These are phyloP conservation scores for Fusarium sulawesiense DNA, from an alignment of 2,329 filamentous ascomycete genomes.

Conservation along the genomic window DNA sequence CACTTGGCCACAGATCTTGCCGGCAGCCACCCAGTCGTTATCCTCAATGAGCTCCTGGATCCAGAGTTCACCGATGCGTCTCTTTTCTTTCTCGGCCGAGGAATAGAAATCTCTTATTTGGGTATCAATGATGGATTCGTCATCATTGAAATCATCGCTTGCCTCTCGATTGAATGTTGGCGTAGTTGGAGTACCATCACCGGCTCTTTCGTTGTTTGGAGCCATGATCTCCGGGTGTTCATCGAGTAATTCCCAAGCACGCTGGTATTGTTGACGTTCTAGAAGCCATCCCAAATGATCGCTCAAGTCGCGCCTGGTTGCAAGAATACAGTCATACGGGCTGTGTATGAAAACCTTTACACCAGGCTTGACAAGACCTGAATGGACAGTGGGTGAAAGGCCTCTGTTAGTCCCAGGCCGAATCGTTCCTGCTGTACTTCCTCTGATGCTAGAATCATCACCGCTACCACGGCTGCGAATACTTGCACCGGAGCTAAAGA, in stretches of 20 bases:
- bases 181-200: constrained; percentile 55
- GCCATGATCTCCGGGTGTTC: constrained; percentile 81
- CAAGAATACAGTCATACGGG: constrained; percentile 95
- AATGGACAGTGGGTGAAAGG: constrained; percentile 57
- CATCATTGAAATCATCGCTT: constrained; percentile 79
- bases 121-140: constrained; percentile 67
- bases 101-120: constrained; percentile 69
- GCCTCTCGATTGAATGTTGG: constrained; percentile 55
- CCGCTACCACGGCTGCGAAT: constrained; percentile 71
- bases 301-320: constrained; percentile 84
- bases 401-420: constrained; percentile 45
- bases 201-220: constrained; percentile 53
- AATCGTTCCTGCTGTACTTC: constrained; percentile 50
- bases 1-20: constrained; percentile 83
- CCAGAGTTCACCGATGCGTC: constrained; percentile 92
- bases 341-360: constrained; percentile 92
- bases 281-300: constrained; percentile 91
- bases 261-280: constrained; percentile 81
- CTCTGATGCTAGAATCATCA: constrained; percentile 67
- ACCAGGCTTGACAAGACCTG: constrained; percentile 66
- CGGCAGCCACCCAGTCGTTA: constrained; percentile 81
- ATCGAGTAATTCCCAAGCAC: constrained; percentile 90
- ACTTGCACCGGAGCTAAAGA: constrained; percentile 90
- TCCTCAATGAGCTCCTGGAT: constrained; percentile 83
- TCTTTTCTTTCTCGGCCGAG: constrained; percentile 85